Conservation (phyloP, 148 eudicot genomes). For the Drosera capensis region DNA sequence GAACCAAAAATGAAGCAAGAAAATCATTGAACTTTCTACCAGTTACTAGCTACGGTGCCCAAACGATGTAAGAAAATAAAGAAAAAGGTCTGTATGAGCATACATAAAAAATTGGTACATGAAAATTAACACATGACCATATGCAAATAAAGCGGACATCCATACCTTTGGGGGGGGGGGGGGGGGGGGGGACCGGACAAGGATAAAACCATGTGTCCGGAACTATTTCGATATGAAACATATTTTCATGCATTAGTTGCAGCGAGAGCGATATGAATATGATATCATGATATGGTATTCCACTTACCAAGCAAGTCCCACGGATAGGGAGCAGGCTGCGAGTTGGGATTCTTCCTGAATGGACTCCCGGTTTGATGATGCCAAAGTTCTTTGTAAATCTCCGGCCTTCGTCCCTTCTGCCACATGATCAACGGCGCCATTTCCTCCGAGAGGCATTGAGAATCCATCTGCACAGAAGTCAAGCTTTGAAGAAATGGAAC, state of each 20-base stretch:
- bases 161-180: too few relatives aligned
- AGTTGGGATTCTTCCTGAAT: slow-evolving; percentile 23
- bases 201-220: too few relatives aligned
- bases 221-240: too few relatives aligned
- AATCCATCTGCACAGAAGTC: slow-evolving; percentile 55
- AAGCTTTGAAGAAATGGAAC: too few relatives aligned
- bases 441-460: slow-evolving; percentile 76
- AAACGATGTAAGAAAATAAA: not conserved
- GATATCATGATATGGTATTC: not conserved
- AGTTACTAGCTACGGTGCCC: too few relatives aligned
- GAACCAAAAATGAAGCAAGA: slow-evolving; percentile 6
- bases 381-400: slow-evolving; percentile 54
- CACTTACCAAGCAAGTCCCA: slow-evolving; percentile 77
- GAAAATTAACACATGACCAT: too few relatives aligned
- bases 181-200: too few relatives aligned
- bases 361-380: slow-evolving; percentile 33
- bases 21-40: too few relatives aligned
- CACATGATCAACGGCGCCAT: slow-evolving; percentile 82
- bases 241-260: too few relatives aligned
- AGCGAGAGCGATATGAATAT: not conserved
- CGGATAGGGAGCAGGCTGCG: slow-evolving; percentile 20
- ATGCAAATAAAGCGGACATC: too few relatives aligned
- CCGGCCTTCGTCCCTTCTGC: slow-evolving; percentile 65
- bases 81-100: too few relatives aligned
- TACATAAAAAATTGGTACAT: too few relatives aligned